Evolutionary conservation across 805 yeast species (phyloP), one percentile per base, ranked within the genome.

Genomic region (Starmera dryadoides): DNA sequence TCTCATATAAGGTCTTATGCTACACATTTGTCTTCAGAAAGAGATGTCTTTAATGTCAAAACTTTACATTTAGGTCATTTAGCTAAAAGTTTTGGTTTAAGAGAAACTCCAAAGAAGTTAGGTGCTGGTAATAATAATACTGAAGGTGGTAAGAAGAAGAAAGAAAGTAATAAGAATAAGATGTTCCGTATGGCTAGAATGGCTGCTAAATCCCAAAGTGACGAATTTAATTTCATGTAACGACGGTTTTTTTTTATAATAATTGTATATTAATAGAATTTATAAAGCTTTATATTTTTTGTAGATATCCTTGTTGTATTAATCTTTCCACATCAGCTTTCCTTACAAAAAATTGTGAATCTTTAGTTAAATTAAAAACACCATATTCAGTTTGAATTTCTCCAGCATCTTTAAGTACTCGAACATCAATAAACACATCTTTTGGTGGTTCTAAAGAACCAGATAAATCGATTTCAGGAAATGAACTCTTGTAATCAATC

Each of bases 311-410:
- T 59, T 93, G 98, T 55, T 88, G 96, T 28, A 93, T 86, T 42
- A 93, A 68, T 37, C 97, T 66, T 55, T 91, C 97, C 6, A 93
- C 98, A 54, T 93, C 98, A 0, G 93, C 81, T 49, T 86, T 91
- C 42, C 98, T 70, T 16, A 91, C 97, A 55, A 85, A 91, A 55
- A 91, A 89, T 55, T 93, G 98, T 3, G 96, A 85, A 58, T 91
- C 91, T 53, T 89, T 91, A 3, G 94, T 86, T 47, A 93, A 64
- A 52, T 89, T 89, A 64, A 93, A 88, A 4, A 87, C 96, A 18
- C 97, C 98, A 52, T 91, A 91, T 58, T 91, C 98, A 0, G 98
- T 93, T 55, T 89, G 96, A 28, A 91, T 87, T 56, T 93, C 98
- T 2, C 98, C 98, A 0, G 95, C 97, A 52, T 91, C 95, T 56